Evolutionary conservation across 441 rosid genomes (phyloP).

Genomic region (Daphne laureola): DNA sequence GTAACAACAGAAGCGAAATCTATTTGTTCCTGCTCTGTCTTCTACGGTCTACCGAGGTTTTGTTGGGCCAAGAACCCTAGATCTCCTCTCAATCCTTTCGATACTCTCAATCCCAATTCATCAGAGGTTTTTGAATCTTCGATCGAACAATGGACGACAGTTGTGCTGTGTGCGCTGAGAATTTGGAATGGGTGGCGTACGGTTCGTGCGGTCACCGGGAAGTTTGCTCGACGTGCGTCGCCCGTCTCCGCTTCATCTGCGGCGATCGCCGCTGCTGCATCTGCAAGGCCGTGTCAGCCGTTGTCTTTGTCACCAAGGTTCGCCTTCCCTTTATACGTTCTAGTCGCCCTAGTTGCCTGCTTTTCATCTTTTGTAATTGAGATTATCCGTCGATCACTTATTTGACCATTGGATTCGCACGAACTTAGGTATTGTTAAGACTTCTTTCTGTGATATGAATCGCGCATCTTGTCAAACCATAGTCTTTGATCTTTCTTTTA

Average conservation of each 20-base stretch:
- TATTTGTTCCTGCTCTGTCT: no score
- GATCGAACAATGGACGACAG: constrained; percentile 67
- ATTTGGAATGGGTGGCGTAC: constrained; percentile 92
- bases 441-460: no score
- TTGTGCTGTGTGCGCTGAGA: constrained; percentile 93
- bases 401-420: no score
- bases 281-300: constrained; percentile 63
- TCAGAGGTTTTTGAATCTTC: neutral
- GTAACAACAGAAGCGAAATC: no score
- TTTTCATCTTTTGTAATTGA: no score
- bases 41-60: no score
- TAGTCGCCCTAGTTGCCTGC: no score
- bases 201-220: constrained; percentile 91
- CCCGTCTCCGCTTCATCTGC: constrained; percentile 88
- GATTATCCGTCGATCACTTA: no score
- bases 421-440: no score
- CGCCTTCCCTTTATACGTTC: constrained; percentile 10
- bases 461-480: no score
- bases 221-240: constrained; percentile 91
- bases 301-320: constrained; percentile 87
- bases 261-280: constrained; percentile 83
- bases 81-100: no score
- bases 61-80: constrained; percentile 6
- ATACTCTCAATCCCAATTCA: neutral
- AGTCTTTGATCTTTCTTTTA: no score